Percentiles rank a stretch among this genome's conserved stretches.
These are phyloP conservation scores for Emergomyces pasteurianus DNA, from an alignment of 2,329 filamentous ascomycete species.

Conservation along the genomic window DNA sequence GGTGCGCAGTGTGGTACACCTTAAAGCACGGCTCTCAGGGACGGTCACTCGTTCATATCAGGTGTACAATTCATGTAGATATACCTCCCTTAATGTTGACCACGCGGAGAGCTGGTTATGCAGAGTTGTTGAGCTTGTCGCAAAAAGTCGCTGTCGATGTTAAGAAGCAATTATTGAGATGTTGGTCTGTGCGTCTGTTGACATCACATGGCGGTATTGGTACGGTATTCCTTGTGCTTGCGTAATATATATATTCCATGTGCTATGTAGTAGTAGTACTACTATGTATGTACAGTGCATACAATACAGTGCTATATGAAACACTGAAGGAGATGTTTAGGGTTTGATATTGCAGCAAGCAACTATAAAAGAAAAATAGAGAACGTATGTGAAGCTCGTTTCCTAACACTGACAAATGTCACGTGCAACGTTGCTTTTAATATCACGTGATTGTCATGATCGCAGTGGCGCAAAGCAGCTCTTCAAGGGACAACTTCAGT, in stretches of 20 bases:
- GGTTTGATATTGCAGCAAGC: no score
- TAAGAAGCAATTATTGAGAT: constrained; percentile 1
- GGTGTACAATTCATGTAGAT: not conserved
- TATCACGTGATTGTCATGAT: no score
- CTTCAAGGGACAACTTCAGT: no score
- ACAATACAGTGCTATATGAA: no score
- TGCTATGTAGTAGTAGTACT: not conserved
- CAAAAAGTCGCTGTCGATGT: not conserved
- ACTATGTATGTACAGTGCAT: no score
- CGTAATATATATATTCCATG: not conserved
- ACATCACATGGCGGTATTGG: not conserved
- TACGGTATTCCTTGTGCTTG: not conserved
- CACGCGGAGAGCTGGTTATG: not conserved
- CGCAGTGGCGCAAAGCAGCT: no score
- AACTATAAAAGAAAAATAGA: no score
- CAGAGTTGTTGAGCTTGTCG: not conserved
- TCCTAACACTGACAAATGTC: no score
- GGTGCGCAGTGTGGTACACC: not conserved
- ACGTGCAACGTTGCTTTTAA: no score
- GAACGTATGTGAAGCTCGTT: no score
- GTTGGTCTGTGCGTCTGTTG: constrained; percentile 4
- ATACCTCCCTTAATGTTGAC: not conserved
- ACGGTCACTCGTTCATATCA: not conserved
- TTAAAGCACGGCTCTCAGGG: not conserved
- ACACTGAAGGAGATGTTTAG: no score